Percentiles rank a stretch among this genome's conserved stretches.
Conservation (phyloP, 192 early-diverging fungal species). For the Gigaspora rosea region DNA sequence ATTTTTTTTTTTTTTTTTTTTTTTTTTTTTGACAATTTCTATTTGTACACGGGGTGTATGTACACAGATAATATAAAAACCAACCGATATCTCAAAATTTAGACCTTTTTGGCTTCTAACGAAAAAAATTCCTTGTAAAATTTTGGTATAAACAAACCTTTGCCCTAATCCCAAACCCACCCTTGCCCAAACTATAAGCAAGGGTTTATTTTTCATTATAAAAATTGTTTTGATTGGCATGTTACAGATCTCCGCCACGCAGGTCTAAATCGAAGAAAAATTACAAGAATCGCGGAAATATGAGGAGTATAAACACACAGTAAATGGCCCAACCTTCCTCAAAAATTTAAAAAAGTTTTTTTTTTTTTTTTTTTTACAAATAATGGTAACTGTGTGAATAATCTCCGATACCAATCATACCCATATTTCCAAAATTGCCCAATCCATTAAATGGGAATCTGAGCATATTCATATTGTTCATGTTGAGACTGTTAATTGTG, state of each 20-base stretch:
- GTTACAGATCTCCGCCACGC: background rate
- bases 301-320: slow-evolving; percentile 1
- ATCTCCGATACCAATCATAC: slow-evolving; percentile 56
- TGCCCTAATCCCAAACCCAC: no score
- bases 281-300: background rate
- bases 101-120: no score
- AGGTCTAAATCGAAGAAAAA: background rate
- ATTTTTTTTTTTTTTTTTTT: no score
- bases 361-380: slow-evolving; percentile 41
- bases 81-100: no score
- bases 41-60: no score
- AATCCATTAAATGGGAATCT: slow-evolving; percentile 26
- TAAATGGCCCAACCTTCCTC: background rate
- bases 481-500: slow-evolving; percentile 33
- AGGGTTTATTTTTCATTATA: no score
- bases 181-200: no score
- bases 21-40: no score
- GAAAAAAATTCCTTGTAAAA: no score
- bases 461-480: slow-evolving; percentile 35
- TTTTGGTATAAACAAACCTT: no score
- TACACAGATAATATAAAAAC: no score
- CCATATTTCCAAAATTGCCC: slow-evolving; percentile 25
- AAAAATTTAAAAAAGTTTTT: background rate
- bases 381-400: slow-evolving; percentile 41
- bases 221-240: no score